These are phyloP conservation scores for Metarhizium rileyi DNA, from an alignment of 2,329 filamentous ascomycete genomes.

Conservation along the genomic window DNA sequence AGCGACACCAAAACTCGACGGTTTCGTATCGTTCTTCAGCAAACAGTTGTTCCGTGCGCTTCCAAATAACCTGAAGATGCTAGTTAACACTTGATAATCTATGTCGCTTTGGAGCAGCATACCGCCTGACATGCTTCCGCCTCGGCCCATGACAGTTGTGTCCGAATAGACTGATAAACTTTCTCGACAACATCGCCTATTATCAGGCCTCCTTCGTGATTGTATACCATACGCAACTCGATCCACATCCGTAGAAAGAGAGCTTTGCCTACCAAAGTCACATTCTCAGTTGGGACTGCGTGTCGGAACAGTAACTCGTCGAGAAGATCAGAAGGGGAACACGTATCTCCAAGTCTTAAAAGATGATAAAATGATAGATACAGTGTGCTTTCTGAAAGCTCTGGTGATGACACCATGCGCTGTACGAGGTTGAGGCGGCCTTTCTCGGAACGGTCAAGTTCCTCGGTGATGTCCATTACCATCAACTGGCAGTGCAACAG, in stretches of 20 bases:
- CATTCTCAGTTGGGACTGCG: slow-evolving; percentile 38
- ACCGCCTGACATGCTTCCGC: slow-evolving; percentile 61
- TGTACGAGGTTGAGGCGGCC: slow-evolving; percentile 45
- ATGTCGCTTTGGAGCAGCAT: slow-evolving; percentile 14
- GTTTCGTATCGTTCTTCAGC: slow-evolving; percentile 39
- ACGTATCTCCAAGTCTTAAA: slow-evolving; percentile 50
- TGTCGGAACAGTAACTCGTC: slow-evolving; percentile 54
- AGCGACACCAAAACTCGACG: slow-evolving; percentile 60
- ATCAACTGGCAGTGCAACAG: slow-evolving; percentile 62
- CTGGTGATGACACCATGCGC: slow-evolving; percentile 49
- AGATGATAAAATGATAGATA: slow-evolving; percentile 59
- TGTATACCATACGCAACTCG: slow-evolving; percentile 36
- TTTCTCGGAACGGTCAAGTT: slow-evolving; percentile 37
- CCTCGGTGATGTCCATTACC: slow-evolving; percentile 41
- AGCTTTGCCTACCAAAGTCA: slow-evolving; percentile 57
- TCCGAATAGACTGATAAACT: slow-evolving; percentile 34
- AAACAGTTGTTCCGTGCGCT: slow-evolving; percentile 54
- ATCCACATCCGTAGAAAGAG: slow-evolving; percentile 62
- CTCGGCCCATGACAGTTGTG: slow-evolving; percentile 45
- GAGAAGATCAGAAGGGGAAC: slow-evolving; percentile 38
- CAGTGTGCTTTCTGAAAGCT: slow-evolving; percentile 54
- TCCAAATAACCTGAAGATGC: slow-evolving; percentile 65
- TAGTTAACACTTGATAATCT: slow-evolving; percentile 7
- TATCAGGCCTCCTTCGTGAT: slow-evolving; percentile 11
- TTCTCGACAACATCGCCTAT: slow-evolving; percentile 16